Conservation (phyloP, 768 basidiomycete genomes). For the Leccinum boreale region DNA sequence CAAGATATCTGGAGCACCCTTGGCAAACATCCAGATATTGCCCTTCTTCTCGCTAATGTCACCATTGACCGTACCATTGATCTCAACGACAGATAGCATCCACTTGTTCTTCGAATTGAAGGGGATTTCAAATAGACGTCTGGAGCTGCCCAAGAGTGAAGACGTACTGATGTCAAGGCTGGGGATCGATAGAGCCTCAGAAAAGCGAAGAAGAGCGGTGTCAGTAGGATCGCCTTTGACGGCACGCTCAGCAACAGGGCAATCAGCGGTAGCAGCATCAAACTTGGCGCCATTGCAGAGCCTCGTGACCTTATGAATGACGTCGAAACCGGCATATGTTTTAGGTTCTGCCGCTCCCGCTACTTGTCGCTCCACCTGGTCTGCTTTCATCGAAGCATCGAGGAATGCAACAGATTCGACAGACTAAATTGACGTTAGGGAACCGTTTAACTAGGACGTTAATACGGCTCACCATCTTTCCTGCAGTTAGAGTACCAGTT, state of each 20-base stretch:
- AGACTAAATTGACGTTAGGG: conserved; percentile 24
- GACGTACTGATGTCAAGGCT: conserved; percentile 14
- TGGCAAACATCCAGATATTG: conserved; percentile 42
- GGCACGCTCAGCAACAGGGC: conserved; percentile 30
- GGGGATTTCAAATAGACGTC: conserved; percentile 33
- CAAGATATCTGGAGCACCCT: conserved; percentile 58
- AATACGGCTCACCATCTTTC: conserved; percentile 37
- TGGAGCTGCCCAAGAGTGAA: conserved; percentile 17
- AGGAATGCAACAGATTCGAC: conserved; percentile 39
- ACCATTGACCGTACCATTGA: not conserved
- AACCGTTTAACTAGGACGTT: not conserved
- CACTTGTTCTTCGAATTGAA: conserved; percentile 56
- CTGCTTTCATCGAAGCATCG: conserved; percentile 20
- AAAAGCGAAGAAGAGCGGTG: conserved; percentile 49
- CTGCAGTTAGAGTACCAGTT: conserved; percentile 46
- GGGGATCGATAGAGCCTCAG: conserved; percentile 30
- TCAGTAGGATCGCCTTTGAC: conserved; percentile 51
- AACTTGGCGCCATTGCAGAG: conserved; percentile 59
- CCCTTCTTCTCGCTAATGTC: not conserved
- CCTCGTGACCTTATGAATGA: conserved; percentile 38
- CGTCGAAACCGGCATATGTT: conserved; percentile 16
- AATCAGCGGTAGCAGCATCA: conserved; percentile 27
- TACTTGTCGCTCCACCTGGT: conserved; percentile 10
- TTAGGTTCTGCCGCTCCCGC: conserved; percentile 6
- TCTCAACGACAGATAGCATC: conserved; percentile 43